Evolutionary conservation across 306 rosid species (phyloP), one percentile per base, ranked within the genome.

Genomic region (Lathyrus sativus): DNA sequence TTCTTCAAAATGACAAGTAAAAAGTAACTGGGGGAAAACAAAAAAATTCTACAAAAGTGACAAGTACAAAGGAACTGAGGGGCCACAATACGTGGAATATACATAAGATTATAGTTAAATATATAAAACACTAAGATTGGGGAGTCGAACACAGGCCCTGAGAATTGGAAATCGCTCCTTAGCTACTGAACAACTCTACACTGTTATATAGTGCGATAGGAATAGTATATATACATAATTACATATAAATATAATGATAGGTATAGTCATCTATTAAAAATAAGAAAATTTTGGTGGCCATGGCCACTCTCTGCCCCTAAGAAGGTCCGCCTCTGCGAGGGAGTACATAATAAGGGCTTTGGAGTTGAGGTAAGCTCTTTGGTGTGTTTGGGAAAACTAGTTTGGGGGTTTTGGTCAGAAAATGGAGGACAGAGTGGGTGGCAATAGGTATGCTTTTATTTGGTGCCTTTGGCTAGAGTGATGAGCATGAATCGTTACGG

Each of bases 321-420:
- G 8, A 33, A 33, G 37, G 6, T 6, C 8, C 2, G 37, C 37
- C 37, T 33, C 37, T 33, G 37, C 37, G 8, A 5, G 37, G 49
- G 49, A 44, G 49, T 44, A 44, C 17, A 44, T 15, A 49, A 49
- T 49, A 49, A 9, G 28, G 58, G 31, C 6, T 48, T 48, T 14
- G 58, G 29, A 3, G 0, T 19, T 51, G 31, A 29, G 24, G 58
- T 11, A 19, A 51, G 31, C 58, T 51, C 28, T 51, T 51, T 19
- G 61, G 61, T 55, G 11, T 55, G 37, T 55, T 55, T 55, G 61
- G 59, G 61, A 35, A 55, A 26, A 55, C 37, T 55, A 55, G 64
- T 51, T 41, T 14, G 48, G 9, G 37, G 51, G 65, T 39, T 51
- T 45, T 17, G 56, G 26, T 62, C 74, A 51, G 75, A 60, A 76